Base-by-base conservation (phyloP, 345 rosid genomes). In the Cardamine occulta region DNA sequence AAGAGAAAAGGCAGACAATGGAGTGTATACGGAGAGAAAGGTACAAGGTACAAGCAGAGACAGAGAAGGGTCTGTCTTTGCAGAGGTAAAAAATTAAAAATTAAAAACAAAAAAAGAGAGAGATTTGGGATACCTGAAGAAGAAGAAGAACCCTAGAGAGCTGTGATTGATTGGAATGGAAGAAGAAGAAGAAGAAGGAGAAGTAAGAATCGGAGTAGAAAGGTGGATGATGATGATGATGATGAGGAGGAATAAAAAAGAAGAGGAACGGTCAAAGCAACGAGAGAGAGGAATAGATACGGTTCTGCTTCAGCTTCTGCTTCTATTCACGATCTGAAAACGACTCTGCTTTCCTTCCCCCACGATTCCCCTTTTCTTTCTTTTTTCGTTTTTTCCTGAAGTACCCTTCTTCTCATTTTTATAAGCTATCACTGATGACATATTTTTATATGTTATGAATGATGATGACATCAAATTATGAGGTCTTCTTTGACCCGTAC, bases 241-340 rank as follows among this genome's bases (percentile, higher is more conserved):
- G 32, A 32, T 2, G 75, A 63, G 66, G 37, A 35, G 2, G 47
- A 66, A 68, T 35, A 52, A 77, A 71, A 40, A 70, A 68, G 72
- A 76, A 68, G 72, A 39, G 67, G 76, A n/a, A 45, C 23, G 84
- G 82, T 82, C 85, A 76, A 71, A 76, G 86, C 74, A 76, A 74
- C 74, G 80, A 76, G 71, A 80, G 81, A 65, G 79, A 73, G 54
- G 62, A 10, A 11, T 39, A 70, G 73, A 73, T 51, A 62, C 72
- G 54, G 64, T 32, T 44, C 23, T 9, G 63, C 24, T 57, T 44
- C 48, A 14, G 62, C 55, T 63, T 59, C 34, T 39, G 52, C 67
- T 70, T 77, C 47, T 70, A 72, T 65, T 72, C 78, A 68, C 82
- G 79, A 68, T 73, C 79, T 73, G 78, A 74, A 74, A 78, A 78